Percentiles rank a stretch among this genome's conserved stretches.
Evolutionary conservation across 2,329 filamentous ascomycete species (phyloP).

Genomic region (Hirsutella minnesotensis): DNA sequence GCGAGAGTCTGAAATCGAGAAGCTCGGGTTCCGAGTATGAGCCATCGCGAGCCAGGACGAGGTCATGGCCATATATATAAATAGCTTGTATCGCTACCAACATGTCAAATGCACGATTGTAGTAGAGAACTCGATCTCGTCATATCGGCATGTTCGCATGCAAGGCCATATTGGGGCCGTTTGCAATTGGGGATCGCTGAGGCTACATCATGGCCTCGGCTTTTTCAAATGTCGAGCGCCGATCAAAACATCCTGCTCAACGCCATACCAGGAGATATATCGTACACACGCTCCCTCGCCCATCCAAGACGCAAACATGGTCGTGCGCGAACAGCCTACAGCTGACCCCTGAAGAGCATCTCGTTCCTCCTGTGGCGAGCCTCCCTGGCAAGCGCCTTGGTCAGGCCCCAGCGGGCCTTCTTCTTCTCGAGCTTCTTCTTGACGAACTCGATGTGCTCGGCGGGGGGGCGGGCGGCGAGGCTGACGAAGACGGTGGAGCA

Average conservation of each 20-base stretch:
- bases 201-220: no score
- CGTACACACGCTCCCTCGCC: neutral
- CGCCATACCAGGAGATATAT: neutral
- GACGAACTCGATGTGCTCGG: conserved; percentile 34
- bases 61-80: no score
- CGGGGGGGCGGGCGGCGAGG: conserved; percentile 40
- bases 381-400: conserved; percentile 39
- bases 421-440: conserved; percentile 32
- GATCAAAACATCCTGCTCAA: neutral
- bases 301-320: neutral
- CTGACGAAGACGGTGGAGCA: conserved; percentile 46
- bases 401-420: conserved; percentile 45
- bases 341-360: conserved; percentile 38
- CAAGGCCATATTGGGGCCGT: no score
- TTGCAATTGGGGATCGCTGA: no score
- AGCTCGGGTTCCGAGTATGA: no score
- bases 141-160: no score
- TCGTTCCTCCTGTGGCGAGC: conserved; percentile 41
- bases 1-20: neutral
- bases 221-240: no score
- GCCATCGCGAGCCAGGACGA: no score
- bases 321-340: no score
- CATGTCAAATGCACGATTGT: no score
- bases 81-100: no score
- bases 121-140: no score